Evolutionary conservation across 2,329 filamentous ascomycete species (phyloP).

Genomic region (Aspergillus bombycis): DNA sequence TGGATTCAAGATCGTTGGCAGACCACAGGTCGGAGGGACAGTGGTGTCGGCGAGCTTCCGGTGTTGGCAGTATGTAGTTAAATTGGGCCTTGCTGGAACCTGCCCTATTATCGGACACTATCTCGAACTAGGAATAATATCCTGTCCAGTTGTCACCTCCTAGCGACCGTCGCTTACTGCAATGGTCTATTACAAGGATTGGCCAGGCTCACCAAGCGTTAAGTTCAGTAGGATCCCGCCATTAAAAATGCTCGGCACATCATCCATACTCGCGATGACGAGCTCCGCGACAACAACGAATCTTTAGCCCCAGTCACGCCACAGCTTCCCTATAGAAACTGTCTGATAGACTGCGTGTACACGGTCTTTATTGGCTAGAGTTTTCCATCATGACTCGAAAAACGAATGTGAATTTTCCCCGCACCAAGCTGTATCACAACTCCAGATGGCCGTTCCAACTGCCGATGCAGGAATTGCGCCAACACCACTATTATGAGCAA

Average conservation of each 20-base stretch:
- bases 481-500: slow-evolving; percentile 15
- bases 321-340: slow-evolving; percentile 1
- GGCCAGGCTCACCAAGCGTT: background rate
- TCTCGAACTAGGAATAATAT: background rate
- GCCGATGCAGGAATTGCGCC: slow-evolving; percentile 6
- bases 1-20: slow-evolving; percentile 23
- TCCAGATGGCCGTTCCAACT: background rate
- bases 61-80: slow-evolving; percentile 13
- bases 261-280: slow-evolving; percentile 16
- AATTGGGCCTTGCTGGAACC: background rate
- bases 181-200: background rate
- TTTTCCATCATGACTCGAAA: background rate
- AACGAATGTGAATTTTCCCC: background rate
- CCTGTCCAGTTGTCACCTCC: background rate
- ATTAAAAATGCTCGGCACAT: slow-evolving; percentile 9
- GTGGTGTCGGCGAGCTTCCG: slow-evolving; percentile 17
- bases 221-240: background rate
- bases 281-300: slow-evolving; percentile 5
- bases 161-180: background rate
- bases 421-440: background rate
- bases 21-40: slow-evolving; percentile 6
- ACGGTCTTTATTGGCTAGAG: background rate
- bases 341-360: too few species aligned
- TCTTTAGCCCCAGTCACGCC: background rate
- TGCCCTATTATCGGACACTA: background rate